These are phyloP conservation scores for Suhomyces ambrosiae DNA, from an alignment of 1,139 yeast genomes.

Conservation along the genomic window DNA sequence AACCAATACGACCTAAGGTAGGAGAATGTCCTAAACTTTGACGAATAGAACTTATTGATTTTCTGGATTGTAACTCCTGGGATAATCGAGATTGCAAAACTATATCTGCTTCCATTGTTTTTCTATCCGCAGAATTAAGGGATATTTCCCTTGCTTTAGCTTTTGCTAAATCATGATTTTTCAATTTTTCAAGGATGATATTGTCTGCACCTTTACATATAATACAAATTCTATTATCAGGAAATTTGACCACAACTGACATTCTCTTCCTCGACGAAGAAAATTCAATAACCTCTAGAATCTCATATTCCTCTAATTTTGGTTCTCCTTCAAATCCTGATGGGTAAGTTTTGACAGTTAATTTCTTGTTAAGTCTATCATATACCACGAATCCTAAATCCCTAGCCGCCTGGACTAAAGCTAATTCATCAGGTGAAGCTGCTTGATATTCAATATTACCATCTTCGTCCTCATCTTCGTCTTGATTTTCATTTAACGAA, in stretches of 20 bases:
- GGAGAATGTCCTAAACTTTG: slow-evolving; percentile 25
- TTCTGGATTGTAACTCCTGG: slow-evolving; percentile 32
- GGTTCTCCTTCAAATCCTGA: slow-evolving; percentile 71
- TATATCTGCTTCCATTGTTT: slow-evolving; percentile 78
- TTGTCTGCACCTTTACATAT: slow-evolving; percentile 97
- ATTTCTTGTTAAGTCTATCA: slow-evolving; percentile 60
- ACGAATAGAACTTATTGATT: slow-evolving; percentile 34
- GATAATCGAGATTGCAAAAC: slow-evolving; percentile 56
- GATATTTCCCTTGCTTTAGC: slow-evolving; percentile 65
- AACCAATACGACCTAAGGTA: slow-evolving; percentile 25
- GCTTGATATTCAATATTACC: slow-evolving; percentile 77
- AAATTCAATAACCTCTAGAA: slow-evolving; percentile 83
- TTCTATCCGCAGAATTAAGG: slow-evolving; percentile 62
- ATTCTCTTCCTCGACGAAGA: slow-evolving; percentile 88
- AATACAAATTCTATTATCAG: slow-evolving; percentile 75
- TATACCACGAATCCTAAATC: slow-evolving; percentile 86
- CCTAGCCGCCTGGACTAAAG: slow-evolving; percentile 89
- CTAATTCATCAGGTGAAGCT: slow-evolving; percentile 94
- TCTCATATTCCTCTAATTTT: slow-evolving; percentile 64
- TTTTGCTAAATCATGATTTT: slow-evolving; percentile 58
- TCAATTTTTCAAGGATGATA: slow-evolving; percentile 76
- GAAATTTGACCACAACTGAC: slow-evolving; percentile 83
- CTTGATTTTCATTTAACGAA: slow-evolving; percentile 17
- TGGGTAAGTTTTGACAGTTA: slow-evolving; percentile 79
- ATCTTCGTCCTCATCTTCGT: slow-evolving; percentile 44